These are phyloP conservation scores for Quercus lobata DNA, from an alignment of 331 rosid genomes.

Conservation along the genomic window DNA sequence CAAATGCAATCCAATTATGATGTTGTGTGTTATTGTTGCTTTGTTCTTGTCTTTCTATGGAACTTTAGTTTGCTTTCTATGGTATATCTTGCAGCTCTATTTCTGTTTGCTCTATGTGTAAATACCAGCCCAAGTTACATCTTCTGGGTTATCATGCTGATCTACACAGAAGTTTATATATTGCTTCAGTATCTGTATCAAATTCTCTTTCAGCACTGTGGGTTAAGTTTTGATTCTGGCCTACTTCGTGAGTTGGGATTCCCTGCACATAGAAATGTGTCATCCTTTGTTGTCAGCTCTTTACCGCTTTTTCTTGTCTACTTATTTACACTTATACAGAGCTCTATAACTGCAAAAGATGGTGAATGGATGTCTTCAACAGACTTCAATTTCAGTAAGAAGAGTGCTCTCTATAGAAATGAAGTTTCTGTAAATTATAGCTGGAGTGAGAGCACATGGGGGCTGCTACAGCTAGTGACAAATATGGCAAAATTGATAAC, in stretches of 20 bases:
- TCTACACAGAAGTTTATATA: conserved; percentile 82
- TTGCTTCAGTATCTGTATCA: conserved; percentile 91
- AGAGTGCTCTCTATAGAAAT: conserved; percentile 42
- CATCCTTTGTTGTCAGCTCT: conserved; percentile 87
- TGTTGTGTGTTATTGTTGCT: conserved; percentile 90
- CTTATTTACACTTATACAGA: conserved; percentile 85
- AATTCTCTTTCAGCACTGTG: conserved; percentile 90
- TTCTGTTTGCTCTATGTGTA: conserved; percentile 86
- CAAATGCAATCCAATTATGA: conserved; percentile 95
- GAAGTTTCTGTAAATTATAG: conserved; percentile 33
- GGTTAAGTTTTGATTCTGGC: conserved; percentile 44
- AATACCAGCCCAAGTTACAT: conserved; percentile 89
- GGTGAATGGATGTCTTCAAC: conserved; percentile 79
- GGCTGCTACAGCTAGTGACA: conserved; percentile 32
- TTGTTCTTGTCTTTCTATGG: conserved; percentile 86
- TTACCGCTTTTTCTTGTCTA: conserved; percentile 90
- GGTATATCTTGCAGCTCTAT: conserved; percentile 88
- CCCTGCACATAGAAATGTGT: conserved; percentile 56
- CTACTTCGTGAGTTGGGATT: conserved; percentile 77
- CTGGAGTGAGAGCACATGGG: conserved; percentile 52
- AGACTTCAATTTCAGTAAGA: conserved; percentile 42
- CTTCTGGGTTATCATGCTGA: conserved; percentile 83
- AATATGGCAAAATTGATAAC: conserved; percentile 46
- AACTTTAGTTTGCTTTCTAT: conserved; percentile 93
- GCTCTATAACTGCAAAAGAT: conserved; percentile 90